phyloP scores from a whole-genome alignment of 202 grass and related monocot genomes.

The Digitaria exilis region DNA sequence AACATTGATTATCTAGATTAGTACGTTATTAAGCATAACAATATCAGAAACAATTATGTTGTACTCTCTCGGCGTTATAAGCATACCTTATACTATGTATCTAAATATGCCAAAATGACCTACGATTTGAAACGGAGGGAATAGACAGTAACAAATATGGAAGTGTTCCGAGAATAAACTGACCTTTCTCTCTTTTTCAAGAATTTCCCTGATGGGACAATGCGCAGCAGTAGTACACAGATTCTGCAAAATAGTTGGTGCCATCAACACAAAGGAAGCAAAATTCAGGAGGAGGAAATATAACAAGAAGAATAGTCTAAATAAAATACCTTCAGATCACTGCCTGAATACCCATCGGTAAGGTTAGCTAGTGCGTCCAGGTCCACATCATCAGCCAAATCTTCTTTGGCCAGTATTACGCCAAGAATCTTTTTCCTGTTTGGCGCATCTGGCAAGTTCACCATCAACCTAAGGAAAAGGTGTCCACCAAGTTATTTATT shows the following conservation, averaged over 20 bases:
- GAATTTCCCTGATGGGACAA: constrained; percentile 91
- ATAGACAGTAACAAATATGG: neutral
- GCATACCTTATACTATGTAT: too few relatives aligned
- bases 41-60: neutral
- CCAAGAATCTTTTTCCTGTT: constrained; percentile 94
- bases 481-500: constrained; percentile 23
- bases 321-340: constrained; percentile 87
- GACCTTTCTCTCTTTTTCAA: constrained; percentile 94
- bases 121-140: too few relatives aligned
- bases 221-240: constrained; percentile 93
- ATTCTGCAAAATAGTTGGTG: constrained; percentile 57
- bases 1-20: neutral
- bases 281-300: neutral
- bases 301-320: constrained; percentile 10
- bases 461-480: constrained; percentile 81
- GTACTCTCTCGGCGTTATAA: too few relatives aligned
- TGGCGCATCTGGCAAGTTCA: constrained; percentile 87
- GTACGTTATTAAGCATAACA: constrained; percentile 2
- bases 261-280: constrained; percentile 15
- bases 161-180: constrained; percentile 25
- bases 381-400: constrained; percentile 74
- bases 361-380: constrained; percentile 74
- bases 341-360: constrained; percentile 96
- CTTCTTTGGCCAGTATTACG: constrained; percentile 98
- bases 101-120: too few relatives aligned